phyloP scores from a whole-genome alignment of 495 filamentous ascomycete genomes.

The Trichoderma orchidacearum region DNA sequence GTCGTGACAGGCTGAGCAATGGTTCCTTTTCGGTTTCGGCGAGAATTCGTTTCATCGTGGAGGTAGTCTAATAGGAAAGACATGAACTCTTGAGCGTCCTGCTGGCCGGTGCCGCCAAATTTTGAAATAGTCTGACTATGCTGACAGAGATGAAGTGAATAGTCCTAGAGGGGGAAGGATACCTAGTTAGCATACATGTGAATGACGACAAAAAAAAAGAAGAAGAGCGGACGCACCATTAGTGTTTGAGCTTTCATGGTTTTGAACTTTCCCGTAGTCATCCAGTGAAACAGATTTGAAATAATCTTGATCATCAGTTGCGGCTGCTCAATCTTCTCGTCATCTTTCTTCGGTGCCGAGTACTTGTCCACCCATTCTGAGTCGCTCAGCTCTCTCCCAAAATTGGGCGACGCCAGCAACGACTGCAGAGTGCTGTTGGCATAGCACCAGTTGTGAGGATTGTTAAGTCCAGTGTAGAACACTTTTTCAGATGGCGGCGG shows the following conservation, averaged over 20 bases:
- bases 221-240: constrained; percentile 33
- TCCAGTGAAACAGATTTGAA: constrained; percentile 53
- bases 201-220: not conserved
- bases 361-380: constrained; percentile 38
- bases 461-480: constrained; percentile 56
- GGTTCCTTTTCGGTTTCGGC: constrained; percentile 12
- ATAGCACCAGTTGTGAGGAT: constrained; percentile 76
- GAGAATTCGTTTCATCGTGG: constrained; percentile 24
- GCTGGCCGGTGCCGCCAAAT: constrained; percentile 25
- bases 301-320: constrained; percentile 69
- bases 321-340: constrained; percentile 56
- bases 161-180: constrained; percentile 12
- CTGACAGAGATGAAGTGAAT: constrained; percentile 18
- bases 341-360: constrained; percentile 32
- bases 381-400: constrained; percentile 52
- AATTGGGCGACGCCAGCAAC: constrained; percentile 57
- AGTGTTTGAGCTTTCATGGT: constrained; percentile 44
- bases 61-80: constrained; percentile 25
- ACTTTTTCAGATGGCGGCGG: constrained; percentile 1
- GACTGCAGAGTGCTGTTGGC: constrained; percentile 83
- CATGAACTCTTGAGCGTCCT: constrained; percentile 29
- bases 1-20: constrained; percentile 9
- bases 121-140: constrained; percentile 1
- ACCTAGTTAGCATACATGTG: not conserved
- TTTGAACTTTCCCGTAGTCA: constrained; percentile 52